phyloP scores from a whole-genome alignment of 2,329 filamentous ascomycete species.

The Penicillium sp. region DNA sequence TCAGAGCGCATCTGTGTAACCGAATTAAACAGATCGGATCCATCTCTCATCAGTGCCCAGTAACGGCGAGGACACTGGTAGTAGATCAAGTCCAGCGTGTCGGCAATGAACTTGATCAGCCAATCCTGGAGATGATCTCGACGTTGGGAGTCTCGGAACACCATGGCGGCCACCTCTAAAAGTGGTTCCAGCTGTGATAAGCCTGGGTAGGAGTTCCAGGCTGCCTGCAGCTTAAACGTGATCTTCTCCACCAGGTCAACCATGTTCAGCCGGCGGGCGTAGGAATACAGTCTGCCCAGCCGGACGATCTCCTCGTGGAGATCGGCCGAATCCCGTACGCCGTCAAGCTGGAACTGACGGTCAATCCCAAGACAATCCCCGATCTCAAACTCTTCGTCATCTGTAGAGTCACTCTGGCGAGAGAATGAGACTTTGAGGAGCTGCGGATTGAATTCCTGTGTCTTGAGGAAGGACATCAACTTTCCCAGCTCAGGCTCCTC shows the following conservation, averaged over 20 bases:
- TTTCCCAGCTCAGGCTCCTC: background rate
- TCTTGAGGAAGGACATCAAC: background rate
- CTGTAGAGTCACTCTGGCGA: background rate
- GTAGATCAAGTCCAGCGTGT: conserved; percentile 14
- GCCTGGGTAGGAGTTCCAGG: conserved; percentile 26
- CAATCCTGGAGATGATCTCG: conserved; percentile 17
- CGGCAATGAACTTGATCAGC: conserved; percentile 20
- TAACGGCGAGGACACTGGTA: conserved; percentile 6
- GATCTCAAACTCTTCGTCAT: background rate
- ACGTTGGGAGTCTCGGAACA: background rate
- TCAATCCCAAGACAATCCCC: conserved; percentile 11
- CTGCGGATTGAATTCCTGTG: background rate
- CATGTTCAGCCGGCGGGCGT: conserved; percentile 15
- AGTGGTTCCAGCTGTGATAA: conserved; percentile 15
- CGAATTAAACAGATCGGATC: conserved; percentile 5
- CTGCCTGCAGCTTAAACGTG: conserved; percentile 21
- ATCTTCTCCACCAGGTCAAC: conserved; percentile 8
- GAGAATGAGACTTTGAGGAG: background rate
- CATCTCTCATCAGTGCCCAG: conserved; percentile 10
- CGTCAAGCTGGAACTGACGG: conserved; percentile 8
- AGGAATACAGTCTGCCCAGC: conserved; percentile 17
- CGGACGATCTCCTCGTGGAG: conserved; percentile 9
- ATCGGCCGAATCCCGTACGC: conserved; percentile 1
- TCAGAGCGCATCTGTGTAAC: conserved; percentile 3
- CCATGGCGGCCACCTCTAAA: conserved; percentile 5